These are phyloP conservation scores for Prunus yedoensis DNA, from an alignment of 331 rosid genomes.

Conservation along the genomic window DNA sequence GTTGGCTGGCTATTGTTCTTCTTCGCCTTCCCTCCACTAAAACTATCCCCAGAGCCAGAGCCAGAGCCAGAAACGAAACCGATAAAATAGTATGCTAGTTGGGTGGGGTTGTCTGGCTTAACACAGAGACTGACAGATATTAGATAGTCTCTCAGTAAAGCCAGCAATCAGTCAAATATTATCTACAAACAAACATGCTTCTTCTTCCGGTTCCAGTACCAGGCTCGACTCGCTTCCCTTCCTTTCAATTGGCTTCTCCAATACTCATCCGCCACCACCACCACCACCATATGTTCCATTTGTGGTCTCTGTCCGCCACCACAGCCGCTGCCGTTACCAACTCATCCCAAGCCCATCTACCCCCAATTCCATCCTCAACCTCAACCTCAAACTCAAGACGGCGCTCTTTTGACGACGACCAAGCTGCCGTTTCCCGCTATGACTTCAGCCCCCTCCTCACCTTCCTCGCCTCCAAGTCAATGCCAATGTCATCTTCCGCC, in stretches of 20 bases:
- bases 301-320: constrained; percentile 21
- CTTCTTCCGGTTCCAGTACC: constrained; percentile 60
- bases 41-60: neutral
- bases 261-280: constrained; percentile 31
- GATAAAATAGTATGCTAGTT: neutral
- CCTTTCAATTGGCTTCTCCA: constrained; percentile 33
- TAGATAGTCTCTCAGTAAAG: no score
- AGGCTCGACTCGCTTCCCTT: constrained; percentile 49
- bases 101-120: neutral
- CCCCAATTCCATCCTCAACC: constrained; percentile 25
- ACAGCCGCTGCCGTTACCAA: constrained; percentile 25
- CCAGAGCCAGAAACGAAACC: no score
- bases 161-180: neutral
- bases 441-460: constrained; percentile 83
- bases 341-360: constrained; percentile 20
- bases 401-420: constrained; percentile 33
- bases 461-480: constrained; percentile 56
- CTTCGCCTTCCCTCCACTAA: constrained; percentile 8
- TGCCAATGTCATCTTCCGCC: constrained; percentile 8
- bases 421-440: constrained; percentile 48
- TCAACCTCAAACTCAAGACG: constrained; percentile 24
- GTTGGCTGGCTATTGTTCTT: no score
- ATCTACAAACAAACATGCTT: constrained; percentile 38
- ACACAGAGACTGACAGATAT: no score
- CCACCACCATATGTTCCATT: constrained; percentile 27